phyloP scores from a whole-genome alignment of 2,329 filamentous ascomycete genomes.

The Catunica adiposa region DNA sequence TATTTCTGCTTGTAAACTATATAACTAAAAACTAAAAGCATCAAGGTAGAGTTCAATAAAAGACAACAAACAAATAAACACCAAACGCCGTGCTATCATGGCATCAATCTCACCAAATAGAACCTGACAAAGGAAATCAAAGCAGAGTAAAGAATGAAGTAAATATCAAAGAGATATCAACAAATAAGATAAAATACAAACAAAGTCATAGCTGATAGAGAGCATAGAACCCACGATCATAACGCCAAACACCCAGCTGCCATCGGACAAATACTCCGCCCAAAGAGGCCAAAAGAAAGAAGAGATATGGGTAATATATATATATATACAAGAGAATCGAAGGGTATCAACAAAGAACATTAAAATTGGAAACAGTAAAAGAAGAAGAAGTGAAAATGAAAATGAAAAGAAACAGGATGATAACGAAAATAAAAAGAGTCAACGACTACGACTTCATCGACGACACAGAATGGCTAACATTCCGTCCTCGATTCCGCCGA shows the following conservation, averaged over 20 bases:
- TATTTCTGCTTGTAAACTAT: too few relatives aligned
- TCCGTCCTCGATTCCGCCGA: background rate
- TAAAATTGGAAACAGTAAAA: conserved; percentile 7
- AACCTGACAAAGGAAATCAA: too few relatives aligned
- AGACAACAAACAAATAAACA: too few relatives aligned
- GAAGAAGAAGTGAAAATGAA: conserved; percentile 7
- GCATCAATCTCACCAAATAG: too few relatives aligned
- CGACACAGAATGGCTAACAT: background rate
- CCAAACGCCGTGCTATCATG: too few relatives aligned
- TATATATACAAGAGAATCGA: conserved; percentile 13
- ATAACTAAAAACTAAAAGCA: too few relatives aligned
- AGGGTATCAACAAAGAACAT: conserved; percentile 1
- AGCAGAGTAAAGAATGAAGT: too few relatives aligned
- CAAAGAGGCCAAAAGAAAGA: background rate
- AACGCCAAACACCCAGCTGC: background rate
- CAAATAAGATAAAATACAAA: too few relatives aligned
- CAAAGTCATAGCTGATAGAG: too few relatives aligned
- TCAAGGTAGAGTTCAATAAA: too few relatives aligned
- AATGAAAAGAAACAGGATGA: background rate
- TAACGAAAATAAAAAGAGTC: background rate
- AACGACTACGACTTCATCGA: background rate
- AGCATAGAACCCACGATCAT: background rate
- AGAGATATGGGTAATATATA: background rate
- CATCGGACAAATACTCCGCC: background rate
- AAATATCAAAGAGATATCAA: too few relatives aligned